A percentile compares a stretch with the other conserved stretches of the same genome.
Conservation (phyloP, 495 filamentous ascomycete species). For the Aspergillus egyptiacus region DNA sequence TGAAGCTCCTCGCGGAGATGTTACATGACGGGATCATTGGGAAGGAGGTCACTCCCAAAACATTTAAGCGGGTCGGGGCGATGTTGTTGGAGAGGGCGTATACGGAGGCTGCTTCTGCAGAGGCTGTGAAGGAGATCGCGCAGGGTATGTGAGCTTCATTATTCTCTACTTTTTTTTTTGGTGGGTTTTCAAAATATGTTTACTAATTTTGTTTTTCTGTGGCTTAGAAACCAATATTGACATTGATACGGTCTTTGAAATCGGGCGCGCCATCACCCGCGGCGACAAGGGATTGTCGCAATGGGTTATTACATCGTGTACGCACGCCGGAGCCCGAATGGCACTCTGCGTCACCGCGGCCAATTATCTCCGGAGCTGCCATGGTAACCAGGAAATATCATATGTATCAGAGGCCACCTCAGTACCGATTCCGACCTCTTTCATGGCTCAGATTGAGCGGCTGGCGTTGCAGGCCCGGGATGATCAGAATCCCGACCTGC, state of each 20-base stretch:
- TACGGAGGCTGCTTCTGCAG: constrained; percentile 6
- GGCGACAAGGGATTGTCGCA: neutral
- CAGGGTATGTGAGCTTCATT: constrained; percentile 18
- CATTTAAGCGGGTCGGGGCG: constrained; percentile 17
- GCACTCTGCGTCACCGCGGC: constrained; percentile 11
- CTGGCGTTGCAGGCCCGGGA: constrained; percentile 12
- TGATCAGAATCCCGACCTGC: constrained; percentile 16
- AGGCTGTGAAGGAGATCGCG: constrained; percentile 20
- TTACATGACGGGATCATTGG: neutral
- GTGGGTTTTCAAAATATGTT: no score
- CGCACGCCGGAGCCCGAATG: constrained; percentile 21
- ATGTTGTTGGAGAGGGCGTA: constrained; percentile 17
- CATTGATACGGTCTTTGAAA: constrained; percentile 17
- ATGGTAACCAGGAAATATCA: neutral
- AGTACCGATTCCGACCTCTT: constrained; percentile 1
- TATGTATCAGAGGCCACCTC: neutral
- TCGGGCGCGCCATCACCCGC: constrained; percentile 14
- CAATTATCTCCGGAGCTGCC: constrained; percentile 4
- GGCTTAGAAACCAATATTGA: neutral
- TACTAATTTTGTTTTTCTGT: no score
- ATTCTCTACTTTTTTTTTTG: no score
- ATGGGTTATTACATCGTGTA: constrained; percentile 25
- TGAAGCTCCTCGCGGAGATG: neutral
- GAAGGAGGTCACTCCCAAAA: neutral
- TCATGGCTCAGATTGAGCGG: constrained; percentile 17